A percentile compares a stretch with the other conserved stretches of the same genome.
These are phyloP conservation scores for Myxozyma udenii DNA, from an alignment of 805 yeast genomes.

Conservation along the genomic window DNA sequence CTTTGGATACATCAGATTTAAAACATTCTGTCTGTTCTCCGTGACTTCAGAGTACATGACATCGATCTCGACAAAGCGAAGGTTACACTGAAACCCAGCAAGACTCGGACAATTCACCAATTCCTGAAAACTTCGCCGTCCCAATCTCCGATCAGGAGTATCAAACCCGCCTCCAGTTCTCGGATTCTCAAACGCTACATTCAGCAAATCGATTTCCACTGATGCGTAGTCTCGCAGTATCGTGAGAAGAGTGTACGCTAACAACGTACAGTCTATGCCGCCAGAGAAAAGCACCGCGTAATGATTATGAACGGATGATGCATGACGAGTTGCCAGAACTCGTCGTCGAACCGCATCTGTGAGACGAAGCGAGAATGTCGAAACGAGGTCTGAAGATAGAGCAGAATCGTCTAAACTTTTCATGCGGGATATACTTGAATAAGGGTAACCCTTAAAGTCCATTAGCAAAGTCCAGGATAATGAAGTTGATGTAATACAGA, in stretches of 20 bases:
- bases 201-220: slow-evolving; percentile 63
- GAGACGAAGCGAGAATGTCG: slow-evolving; percentile 19
- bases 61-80: slow-evolving; percentile 51
- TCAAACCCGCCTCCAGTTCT: slow-evolving; percentile 51
- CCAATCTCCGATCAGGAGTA: slow-evolving; percentile 86
- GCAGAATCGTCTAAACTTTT: too few species aligned
- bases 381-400: too few species aligned
- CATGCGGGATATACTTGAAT: too few species aligned
- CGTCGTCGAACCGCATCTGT: slow-evolving; percentile 14
- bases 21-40: slow-evolving; percentile 50
- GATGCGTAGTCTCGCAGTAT: slow-evolving; percentile 26
- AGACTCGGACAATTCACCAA: slow-evolving; percentile 35
- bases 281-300: slow-evolving; percentile 83
- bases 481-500: too few species aligned
- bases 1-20: slow-evolving; percentile 72
- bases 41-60: slow-evolving; percentile 68
- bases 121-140: slow-evolving; percentile 57
- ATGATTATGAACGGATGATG: slow-evolving; percentile 27
- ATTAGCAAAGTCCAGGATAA: too few species aligned
- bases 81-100: slow-evolving; percentile 3
- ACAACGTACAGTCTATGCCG: slow-evolving; percentile 86
- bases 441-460: too few species aligned
- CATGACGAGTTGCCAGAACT: slow-evolving; percentile 10
- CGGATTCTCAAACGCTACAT: slow-evolving; percentile 90
- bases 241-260: slow-evolving; percentile 49